Evolutionary conservation across 352 stramenopile species (phyloP), one percentile per base, ranked within the genome.

Genomic region (Globisporangium solare): DNA sequence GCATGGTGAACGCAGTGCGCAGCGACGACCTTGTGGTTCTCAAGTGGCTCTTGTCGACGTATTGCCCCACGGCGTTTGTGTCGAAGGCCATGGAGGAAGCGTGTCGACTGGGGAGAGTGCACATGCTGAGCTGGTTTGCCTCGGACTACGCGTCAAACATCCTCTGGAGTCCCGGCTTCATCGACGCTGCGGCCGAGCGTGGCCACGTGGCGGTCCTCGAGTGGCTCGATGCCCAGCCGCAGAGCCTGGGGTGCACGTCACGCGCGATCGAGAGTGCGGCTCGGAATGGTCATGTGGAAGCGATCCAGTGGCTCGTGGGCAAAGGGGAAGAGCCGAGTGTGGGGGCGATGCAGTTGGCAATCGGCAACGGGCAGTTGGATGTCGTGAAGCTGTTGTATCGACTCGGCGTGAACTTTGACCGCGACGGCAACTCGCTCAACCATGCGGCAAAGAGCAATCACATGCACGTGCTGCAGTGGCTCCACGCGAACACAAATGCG

Each of bases 81-180:
- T 56, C 50, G 31, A 15, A 35, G 20, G 50, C 35, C 35, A 47
- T 56, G 50, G 50, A 56, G 17, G 50, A 56, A 41, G 50, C 50
- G 14, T 46, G 35, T 15, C 35, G 35, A 24, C 37, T 56, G 37
- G 50, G 50, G 32, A 56, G 43, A 22, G 21, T 47, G 14, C 31
- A 47, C 10, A 6, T 47, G n/a, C 20, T 56, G 31, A 37, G 15
- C 6, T 56, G 50, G 50, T 0, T 56, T 12, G 37, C n/a, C 13
- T 13, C 6, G 4, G 10, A 47, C 20, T 13, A 39, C n/a, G 13
- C 37, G 5, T 24, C 27, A 2, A 56, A 47, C 15, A 35, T 47
- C 1, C 18, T 56, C n/a, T 56, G 50, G 50, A 39, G 13, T 24
- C n/a, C 50, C 7, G 45, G 21, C 1, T 56, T 56, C 37, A 21